Percentiles rank a stretch among this genome's conserved stretches.
Conservation (phyloP, 768 basidiomycete genomes). For the Tephrocybe sp. region DNA sequence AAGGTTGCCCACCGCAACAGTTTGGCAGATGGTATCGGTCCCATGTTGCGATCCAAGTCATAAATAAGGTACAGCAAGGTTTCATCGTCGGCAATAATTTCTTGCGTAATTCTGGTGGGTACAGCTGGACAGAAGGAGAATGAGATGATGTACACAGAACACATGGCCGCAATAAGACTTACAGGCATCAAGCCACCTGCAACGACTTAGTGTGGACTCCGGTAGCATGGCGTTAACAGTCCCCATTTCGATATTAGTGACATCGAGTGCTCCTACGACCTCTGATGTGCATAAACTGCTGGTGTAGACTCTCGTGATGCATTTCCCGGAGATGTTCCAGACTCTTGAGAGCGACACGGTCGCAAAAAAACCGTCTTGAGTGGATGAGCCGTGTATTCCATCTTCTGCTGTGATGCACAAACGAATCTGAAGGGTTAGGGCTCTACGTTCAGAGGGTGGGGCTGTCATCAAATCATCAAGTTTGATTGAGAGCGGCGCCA, state of each 20-base stretch:
- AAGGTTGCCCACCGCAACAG: conserved; percentile 45
- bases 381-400: conserved; percentile 49
- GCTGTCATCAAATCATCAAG: conserved; percentile 51
- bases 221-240: conserved; percentile 58
- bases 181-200: conserved; percentile 72
- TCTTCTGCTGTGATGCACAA: conserved; percentile 55
- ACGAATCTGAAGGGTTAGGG: conserved; percentile 50
- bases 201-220: conserved; percentile 61
- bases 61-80: conserved; percentile 65
- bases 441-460: conserved; percentile 30
- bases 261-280: conserved; percentile 51
- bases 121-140: conserved; percentile 39
- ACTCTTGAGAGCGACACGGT: conserved; percentile 51
- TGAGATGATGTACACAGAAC: conserved; percentile 11
- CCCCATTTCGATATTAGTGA: conserved; percentile 46
- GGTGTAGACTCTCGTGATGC: conserved; percentile 58
- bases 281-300: conserved; percentile 48
- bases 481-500: conserved; percentile 60
- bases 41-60: conserved; percentile 59
- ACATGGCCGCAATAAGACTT: conserved; percentile 29
- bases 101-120: conserved; percentile 62
- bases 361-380: conserved; percentile 63
- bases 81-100: conserved; percentile 63
- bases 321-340: conserved; percentile 56
- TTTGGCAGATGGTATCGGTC: conserved; percentile 56